Conservation (phyloP, 345 rosid genomes). For the Lepidium didymum region DNA sequence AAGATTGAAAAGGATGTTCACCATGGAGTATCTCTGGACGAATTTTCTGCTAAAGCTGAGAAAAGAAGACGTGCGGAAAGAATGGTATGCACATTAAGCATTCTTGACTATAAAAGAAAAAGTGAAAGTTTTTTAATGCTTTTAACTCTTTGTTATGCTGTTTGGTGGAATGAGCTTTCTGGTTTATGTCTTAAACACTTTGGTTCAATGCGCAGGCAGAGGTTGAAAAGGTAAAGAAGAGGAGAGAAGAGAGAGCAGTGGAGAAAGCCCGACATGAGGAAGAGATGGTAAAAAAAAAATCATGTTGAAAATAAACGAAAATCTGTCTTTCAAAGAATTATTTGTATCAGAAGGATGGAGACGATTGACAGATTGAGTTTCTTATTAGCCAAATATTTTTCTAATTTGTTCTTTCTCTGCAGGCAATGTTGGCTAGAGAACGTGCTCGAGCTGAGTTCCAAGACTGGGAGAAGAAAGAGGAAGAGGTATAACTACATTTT, state of each 20-base stretch:
- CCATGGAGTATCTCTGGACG: slow-evolving; percentile 57
- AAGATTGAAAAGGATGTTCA: slow-evolving; percentile 83
- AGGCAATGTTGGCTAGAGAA: slow-evolving; percentile 91
- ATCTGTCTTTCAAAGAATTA: background rate
- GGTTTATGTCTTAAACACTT: slow-evolving; percentile 1
- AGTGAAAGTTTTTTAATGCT: background rate
- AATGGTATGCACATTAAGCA: slow-evolving; percentile 48
- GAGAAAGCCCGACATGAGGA: slow-evolving; percentile 93
- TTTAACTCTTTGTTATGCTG: background rate
- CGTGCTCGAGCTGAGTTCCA: slow-evolving; percentile 96
- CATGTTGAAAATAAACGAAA: background rate
- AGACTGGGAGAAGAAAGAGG: slow-evolving; percentile 99
- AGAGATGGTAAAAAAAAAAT: slow-evolving; percentile 52
- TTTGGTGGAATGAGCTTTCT: background rate
- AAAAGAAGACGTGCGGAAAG: slow-evolving; percentile 72
- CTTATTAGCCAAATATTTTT: background rate
- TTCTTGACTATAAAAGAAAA: background rate
- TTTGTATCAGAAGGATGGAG: slow-evolving; percentile 1
- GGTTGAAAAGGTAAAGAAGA: slow-evolving; percentile 90
- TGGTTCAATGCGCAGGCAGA: slow-evolving; percentile 48
- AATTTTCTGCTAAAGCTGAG: slow-evolving; percentile 76
- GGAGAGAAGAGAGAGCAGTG: slow-evolving; percentile 93
- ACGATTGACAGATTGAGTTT: background rate
- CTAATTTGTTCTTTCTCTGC: slow-evolving; percentile 13
- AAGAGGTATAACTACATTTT: slow-evolving; percentile 47